These are phyloP conservation scores for Nematocida parisii DNA, from an alignment of 371 early-diverging fungal genomes.

Conservation along the genomic window DNA sequence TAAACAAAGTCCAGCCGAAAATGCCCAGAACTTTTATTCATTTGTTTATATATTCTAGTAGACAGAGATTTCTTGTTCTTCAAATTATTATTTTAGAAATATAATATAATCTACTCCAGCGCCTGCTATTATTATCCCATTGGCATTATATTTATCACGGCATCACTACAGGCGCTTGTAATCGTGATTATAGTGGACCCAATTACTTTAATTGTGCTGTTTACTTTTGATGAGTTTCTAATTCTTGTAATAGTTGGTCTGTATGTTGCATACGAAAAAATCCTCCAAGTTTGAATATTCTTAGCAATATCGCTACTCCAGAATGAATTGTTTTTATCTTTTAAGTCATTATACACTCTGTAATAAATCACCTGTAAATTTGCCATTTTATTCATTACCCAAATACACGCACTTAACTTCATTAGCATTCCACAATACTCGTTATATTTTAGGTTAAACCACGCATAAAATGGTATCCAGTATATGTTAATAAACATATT, in stretches of 20 bases:
- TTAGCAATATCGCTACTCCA: not conserved
- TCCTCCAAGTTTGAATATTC: not conserved
- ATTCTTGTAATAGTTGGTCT: not conserved
- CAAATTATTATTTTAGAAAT: too few species aligned
- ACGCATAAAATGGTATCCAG: not conserved
- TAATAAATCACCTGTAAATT: not conserved
- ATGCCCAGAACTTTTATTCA: too few species aligned
- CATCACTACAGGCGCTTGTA: too few species aligned
- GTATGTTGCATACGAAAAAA: not conserved
- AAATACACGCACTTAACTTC: not conserved
- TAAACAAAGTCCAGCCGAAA: too few species aligned
- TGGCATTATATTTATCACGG: too few species aligned
- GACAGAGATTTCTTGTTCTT: too few species aligned
- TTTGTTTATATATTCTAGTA: too few species aligned
- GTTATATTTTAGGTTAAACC: not conserved
- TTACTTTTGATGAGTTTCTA: too few species aligned
- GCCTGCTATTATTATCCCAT: too few species aligned
- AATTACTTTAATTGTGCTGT: too few species aligned
- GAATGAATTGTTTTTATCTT: not conserved
- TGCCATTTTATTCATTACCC: not conserved
- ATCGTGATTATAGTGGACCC: too few species aligned
- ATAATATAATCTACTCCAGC: too few species aligned
- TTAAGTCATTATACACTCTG: not conserved
- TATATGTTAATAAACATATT: not conserved
- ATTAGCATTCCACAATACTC: not conserved